phyloP scores from a whole-genome alignment of 768 basidiomycete species.

The Pisolithus marmoratus region DNA sequence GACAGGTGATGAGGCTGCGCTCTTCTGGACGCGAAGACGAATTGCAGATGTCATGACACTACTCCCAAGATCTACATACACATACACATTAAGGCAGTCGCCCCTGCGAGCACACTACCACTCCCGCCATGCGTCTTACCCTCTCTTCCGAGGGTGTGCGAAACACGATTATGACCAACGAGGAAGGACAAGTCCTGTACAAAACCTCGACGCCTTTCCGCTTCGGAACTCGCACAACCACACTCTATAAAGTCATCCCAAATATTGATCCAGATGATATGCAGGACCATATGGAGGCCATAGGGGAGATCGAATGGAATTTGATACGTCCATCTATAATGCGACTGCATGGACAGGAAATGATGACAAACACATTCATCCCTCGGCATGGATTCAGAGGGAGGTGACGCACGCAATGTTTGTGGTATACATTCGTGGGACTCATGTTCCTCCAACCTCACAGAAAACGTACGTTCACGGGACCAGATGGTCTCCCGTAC shows the following conservation, averaged over 20 bases:
- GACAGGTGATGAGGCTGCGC: no score
- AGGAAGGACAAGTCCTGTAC: slow-evolving; percentile 24
- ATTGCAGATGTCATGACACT: no score
- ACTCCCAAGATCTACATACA: no score
- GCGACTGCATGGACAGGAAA: slow-evolving; percentile 20
- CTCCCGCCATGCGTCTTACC: slow-evolving; percentile 14
- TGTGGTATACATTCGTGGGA: background rate
- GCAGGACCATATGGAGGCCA: slow-evolving; percentile 23
- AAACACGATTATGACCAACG: slow-evolving; percentile 20
- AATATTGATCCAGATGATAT: slow-evolving; percentile 18
- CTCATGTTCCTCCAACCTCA: no score
- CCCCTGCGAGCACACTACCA: no score
- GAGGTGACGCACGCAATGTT: slow-evolving; percentile 4
- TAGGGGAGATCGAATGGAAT: slow-evolving; percentile 34
- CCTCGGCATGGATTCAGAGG: slow-evolving; percentile 15
- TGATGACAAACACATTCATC: slow-evolving; percentile 22
- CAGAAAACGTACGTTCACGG: slow-evolving; percentile 28
- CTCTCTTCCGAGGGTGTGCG: slow-evolving; percentile 19
- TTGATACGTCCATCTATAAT: slow-evolving; percentile 24
- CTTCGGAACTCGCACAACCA: slow-evolving; percentile 15
- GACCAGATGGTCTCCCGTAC: slow-evolving; percentile 29
- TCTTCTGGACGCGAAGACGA: no score
- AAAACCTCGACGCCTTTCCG: slow-evolving; percentile 19
- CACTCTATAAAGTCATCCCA: slow-evolving; percentile 19
- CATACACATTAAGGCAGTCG: no score